Evolutionary conservation across 768 basidiomycete genomes (phyloP), one percentile per base, ranked within the genome.

Genomic region (Amanita fuliginea): DNA sequence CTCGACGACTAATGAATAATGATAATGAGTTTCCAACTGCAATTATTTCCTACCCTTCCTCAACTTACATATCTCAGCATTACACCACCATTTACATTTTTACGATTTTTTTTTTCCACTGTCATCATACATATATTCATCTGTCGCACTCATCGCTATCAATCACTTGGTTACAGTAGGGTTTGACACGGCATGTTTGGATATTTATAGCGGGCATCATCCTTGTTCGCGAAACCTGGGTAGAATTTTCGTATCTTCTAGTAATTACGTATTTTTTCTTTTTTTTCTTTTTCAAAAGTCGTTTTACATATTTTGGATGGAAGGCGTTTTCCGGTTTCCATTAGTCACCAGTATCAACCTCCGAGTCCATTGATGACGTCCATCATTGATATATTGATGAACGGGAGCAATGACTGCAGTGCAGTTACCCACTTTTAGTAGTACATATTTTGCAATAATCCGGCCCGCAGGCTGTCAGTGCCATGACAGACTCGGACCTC

Each of bases 131-230:
- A 43, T 43, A 16, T 28, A 26, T 26, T 6, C 42, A 32, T 43
- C 28, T 42, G 21, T 42, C 24, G 44, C 44, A 22, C n/a, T 13
- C 44, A 46, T 46, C 3, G 32, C 44, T 46, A 46, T 46, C 32
- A 16, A 9, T 45, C 16, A 32, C 16, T 33, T 30, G 22, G 19
- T n/a, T 32, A 45, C 30, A 6, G 32, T n/a, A n/a, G n/a, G n/a
- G n/a, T 10, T 32, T 32, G 43, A 34, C 30, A 24, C 11, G 16
- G 32, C 33, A 45, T 30, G 43, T 40, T 39, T 36, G 36, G 37
- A 54, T 16, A 47, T 18, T 26, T 14, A 8, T 44, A 68, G 6
- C 18, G 16, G 36, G 6, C 35, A n/a, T n/a, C 22, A 24, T 2
- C n/a, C n/a, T 36, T 36, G 35, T 36, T 18, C 18, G 14, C 36